Evolutionary conservation across 2,329 filamentous ascomycete genomes (phyloP).

Genomic region (Alternaria sp.): DNA sequence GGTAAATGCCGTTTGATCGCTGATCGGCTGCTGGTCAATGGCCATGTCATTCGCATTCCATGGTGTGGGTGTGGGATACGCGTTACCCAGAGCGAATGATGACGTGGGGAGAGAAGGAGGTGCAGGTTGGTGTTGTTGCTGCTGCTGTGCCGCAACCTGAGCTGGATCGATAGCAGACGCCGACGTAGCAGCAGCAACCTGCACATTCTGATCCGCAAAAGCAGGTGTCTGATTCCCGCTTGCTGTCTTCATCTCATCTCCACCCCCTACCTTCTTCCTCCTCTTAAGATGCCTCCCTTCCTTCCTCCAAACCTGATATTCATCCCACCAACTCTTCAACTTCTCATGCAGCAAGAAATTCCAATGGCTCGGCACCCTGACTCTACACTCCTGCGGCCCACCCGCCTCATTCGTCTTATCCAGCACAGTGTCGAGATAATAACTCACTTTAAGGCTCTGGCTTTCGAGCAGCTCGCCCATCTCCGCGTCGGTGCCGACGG

Average conservation of each 20-base stretch:
- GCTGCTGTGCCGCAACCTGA: background rate
- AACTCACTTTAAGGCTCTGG: constrained; percentile 39
- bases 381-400: constrained; percentile 39
- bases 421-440: constrained; percentile 36
- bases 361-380: constrained; percentile 42
- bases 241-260: background rate
- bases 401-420: constrained; percentile 30
- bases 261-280: constrained; percentile 19
- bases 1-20: constrained; percentile 20
- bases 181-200: background rate
- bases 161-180: background rate
- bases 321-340: constrained; percentile 40
- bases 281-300: constrained; percentile 35
- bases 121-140: background rate
- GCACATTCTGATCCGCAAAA: constrained; percentile 7
- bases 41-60: constrained; percentile 12
- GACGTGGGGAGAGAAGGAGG: constrained; percentile 2
- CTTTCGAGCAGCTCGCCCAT: constrained; percentile 43
- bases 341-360: constrained; percentile 37
- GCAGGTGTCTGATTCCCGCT: constrained; percentile 6
- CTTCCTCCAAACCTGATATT: constrained; percentile 37
- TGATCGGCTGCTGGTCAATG: constrained; percentile 11
- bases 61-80: constrained; percentile 8
- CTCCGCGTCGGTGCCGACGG: constrained; percentile 40
- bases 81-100: constrained; percentile 15